Conservation (phyloP, 2,329 filamentous ascomycete genomes). For the Colletotrichum sidae region DNA sequence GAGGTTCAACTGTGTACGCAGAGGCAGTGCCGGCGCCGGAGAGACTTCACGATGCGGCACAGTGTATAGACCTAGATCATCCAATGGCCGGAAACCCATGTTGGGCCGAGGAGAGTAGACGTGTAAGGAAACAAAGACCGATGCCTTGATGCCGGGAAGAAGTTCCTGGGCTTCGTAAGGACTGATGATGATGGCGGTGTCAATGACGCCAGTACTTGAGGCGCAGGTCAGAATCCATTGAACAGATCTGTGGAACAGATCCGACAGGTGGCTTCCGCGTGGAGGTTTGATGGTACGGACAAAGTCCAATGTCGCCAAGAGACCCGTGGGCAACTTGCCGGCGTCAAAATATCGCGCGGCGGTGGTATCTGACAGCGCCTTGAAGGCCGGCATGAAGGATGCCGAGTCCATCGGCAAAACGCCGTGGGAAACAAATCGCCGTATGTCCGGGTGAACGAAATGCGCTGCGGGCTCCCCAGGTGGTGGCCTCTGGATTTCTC, state of each 20-base stretch:
- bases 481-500: conserved; percentile 62
- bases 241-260: conserved; percentile 64
- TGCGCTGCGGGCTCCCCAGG: conserved; percentile 54
- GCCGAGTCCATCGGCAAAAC: conserved; percentile 39
- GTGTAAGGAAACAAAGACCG: conserved; percentile 55
- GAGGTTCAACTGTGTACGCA: conserved; percentile 64
- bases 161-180: conserved; percentile 70
- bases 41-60: conserved; percentile 41
- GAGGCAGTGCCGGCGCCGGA: rapidly evolving
- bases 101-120: conserved; percentile 62
- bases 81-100: conserved; percentile 52
- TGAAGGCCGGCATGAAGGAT: conserved; percentile 59
- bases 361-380: conserved; percentile 52
- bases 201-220: rapidly evolving
- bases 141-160: conserved; percentile 50
- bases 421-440: conserved; percentile 53
- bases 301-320: conserved; percentile 65
- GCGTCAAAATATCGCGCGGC: conserved; percentile 50
- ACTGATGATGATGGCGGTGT: conserved; percentile 63
- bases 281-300: conserved; percentile 52
- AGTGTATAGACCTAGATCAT: conserved; percentile 58
- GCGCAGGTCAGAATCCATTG: conserved; percentile 62
- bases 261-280: conserved; percentile 40
- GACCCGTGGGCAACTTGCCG: conserved; percentile 48
- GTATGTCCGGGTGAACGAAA: conserved; percentile 55